A percentile compares a stretch with the other conserved stretches of the same genome.
Evolutionary conservation across 768 basidiomycete species (phyloP).

Genomic region (Mycena pura): DNA sequence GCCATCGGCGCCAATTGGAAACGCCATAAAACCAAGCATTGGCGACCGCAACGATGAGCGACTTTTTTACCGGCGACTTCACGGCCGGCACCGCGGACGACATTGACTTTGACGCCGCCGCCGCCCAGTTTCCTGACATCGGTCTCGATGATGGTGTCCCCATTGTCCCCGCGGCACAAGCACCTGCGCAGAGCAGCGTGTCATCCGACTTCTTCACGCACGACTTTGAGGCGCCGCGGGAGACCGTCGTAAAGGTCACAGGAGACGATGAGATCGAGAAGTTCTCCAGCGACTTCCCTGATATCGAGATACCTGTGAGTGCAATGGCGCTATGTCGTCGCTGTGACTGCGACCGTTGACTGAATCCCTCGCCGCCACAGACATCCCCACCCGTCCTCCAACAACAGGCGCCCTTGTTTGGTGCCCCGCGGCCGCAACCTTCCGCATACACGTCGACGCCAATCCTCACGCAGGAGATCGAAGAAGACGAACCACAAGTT

Average conservation of each 20-base stretch:
- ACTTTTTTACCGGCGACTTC: constrained; percentile 32
- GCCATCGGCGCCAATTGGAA: too few relatives aligned
- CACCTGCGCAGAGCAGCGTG: constrained; percentile 37
- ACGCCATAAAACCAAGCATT: not conserved
- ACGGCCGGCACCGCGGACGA: constrained; percentile 50
- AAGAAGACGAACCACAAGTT: constrained; percentile 86
- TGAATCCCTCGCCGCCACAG: not conserved
- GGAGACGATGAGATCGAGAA: constrained; percentile 86
- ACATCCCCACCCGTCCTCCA: constrained; percentile 39
- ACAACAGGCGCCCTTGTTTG: constrained; percentile 49
- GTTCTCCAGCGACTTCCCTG: constrained; percentile 88
- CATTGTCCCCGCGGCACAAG: constrained; percentile 38
- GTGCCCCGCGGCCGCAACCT: constrained; percentile 78
- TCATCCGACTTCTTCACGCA: constrained; percentile 72
- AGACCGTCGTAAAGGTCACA: constrained; percentile 76
- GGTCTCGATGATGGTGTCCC: constrained; percentile 75
- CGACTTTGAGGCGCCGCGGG: constrained; percentile 60
- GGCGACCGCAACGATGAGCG: constrained; percentile 28
- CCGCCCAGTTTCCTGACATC: constrained; percentile 86
- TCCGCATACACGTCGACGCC: constrained; percentile 76
- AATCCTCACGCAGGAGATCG: constrained; percentile 68
- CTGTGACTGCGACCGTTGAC: not conserved
- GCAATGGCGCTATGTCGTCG: not conserved
- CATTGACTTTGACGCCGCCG: constrained; percentile 84
- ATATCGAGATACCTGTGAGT: constrained; percentile 63